phyloP scores from a whole-genome alignment of 1,139 yeast species.

The Saccharomyces uvarum region DNA sequence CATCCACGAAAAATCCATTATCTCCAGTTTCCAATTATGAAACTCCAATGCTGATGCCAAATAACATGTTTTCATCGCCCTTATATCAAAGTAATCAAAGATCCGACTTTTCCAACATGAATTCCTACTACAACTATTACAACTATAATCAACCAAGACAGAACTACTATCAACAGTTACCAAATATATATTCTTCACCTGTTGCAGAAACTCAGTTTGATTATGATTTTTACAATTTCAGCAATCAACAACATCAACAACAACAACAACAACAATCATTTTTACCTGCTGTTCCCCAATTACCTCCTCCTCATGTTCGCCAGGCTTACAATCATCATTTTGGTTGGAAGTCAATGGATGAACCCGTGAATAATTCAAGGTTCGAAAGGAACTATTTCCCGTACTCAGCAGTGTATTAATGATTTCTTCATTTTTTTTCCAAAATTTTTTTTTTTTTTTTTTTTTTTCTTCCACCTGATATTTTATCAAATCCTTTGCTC shows the following conservation, averaged over 20 bases:
- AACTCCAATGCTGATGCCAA: constrained; percentile 14
- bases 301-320: neutral
- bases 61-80: constrained; percentile 24
- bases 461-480: neutral
- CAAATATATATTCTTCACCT: constrained; percentile 3
- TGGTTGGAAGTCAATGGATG: neutral
- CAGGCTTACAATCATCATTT: neutral
- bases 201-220: constrained; percentile 10
- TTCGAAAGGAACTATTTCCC: neutral
- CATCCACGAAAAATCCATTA: constrained; percentile 11
- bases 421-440: neutral
- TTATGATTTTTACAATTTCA: constrained; percentile 16
- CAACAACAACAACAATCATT: constrained; percentile 1
- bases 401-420: constrained; percentile 4
- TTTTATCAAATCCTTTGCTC: neutral
- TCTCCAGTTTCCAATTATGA: constrained; percentile 17
- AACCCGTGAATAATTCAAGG: neutral
- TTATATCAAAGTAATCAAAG: constrained; percentile 9
- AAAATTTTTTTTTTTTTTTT: neutral
- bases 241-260: constrained; percentile 3
- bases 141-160: constrained; percentile 2
- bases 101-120: constrained; percentile 6
- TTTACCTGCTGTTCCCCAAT: neutral
- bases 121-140: constrained; percentile 1
- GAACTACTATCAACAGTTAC: constrained; percentile 1